phyloP scores from a whole-genome alignment of 108 stramenopile genomes.

The Nannochloropsis granulata region DNA sequence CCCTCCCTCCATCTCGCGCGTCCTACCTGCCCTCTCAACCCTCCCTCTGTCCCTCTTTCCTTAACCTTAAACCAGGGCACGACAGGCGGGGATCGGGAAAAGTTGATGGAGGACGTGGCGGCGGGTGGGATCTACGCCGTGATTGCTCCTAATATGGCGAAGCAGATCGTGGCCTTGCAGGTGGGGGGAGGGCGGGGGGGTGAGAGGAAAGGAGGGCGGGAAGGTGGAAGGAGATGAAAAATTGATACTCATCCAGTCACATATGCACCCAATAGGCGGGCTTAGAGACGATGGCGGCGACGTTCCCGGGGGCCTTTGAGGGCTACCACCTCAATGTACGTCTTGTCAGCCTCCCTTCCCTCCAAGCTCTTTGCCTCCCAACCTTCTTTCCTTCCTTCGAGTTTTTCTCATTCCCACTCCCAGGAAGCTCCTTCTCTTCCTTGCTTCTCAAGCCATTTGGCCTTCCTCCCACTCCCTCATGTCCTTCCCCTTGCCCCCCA shows the following conservation, averaged over 20 bases:
- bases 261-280: conserved; percentile 50
- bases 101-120: conserved; percentile 40
- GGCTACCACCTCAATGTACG: conserved; percentile 72
- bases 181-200: not conserved
- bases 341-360: not conserved
- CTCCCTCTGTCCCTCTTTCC: not conserved
- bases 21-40: not conserved
- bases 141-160: conserved; percentile 98
- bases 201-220: not conserved
- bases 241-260: not conserved
- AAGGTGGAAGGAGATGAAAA: not conserved
- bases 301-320: conserved; percentile 76
- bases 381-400: not conserved
- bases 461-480: not conserved
- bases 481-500: not conserved
- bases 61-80: not conserved
- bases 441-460: not conserved
- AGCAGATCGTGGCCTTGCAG: conserved; percentile 98
- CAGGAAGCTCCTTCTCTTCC: not conserved
- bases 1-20: not conserved
- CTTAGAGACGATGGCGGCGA: conserved; percentile 64
- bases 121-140: conserved; percentile 65
- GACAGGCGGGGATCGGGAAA: conserved; percentile 76
- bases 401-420: not conserved
- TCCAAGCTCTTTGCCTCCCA: too few species aligned